A percentile compares a stretch with the other conserved stretches of the same genome.
phyloP scores from a whole-genome alignment of 768 basidiomycete genomes.

The Udeniomyces megalosporus region DNA sequence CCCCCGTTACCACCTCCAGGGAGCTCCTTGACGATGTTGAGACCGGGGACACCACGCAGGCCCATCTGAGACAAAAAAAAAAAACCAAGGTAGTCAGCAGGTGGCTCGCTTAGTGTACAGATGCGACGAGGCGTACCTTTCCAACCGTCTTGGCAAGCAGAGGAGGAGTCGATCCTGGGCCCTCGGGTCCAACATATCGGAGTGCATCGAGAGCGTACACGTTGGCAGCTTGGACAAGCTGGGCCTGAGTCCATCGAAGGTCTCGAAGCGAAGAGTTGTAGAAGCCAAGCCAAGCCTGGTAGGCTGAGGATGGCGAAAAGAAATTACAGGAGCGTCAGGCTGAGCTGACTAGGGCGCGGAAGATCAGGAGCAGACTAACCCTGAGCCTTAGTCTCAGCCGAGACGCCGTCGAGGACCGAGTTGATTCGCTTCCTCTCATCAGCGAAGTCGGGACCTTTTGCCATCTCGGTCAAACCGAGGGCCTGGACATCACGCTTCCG shows the following conservation, averaged over 20 bases:
- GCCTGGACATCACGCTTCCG: constrained; percentile 30
- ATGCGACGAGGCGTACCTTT: constrained; percentile 35
- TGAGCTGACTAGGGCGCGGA: too few species aligned
- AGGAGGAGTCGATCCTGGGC: constrained; percentile 26
- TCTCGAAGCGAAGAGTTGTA: constrained; percentile 35
- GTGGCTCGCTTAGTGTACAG: not conserved
- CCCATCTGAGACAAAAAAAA: not conserved
- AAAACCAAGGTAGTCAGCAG: not conserved
- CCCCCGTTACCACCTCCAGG: not conserved
- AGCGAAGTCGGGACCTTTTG: constrained; percentile 14
- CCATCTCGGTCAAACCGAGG: constrained; percentile 31
- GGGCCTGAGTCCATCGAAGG: constrained; percentile 32
- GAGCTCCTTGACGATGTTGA: not conserved
- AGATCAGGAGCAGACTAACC: too few species aligned
- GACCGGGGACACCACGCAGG: not conserved
- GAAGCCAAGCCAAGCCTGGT: constrained; percentile 41
- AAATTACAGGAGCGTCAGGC: not conserved
- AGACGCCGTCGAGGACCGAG: constrained; percentile 28
- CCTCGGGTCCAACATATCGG: constrained; percentile 25
- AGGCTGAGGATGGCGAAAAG: constrained; percentile 26
- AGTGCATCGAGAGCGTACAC: constrained; percentile 22
- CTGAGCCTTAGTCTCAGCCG: constrained; percentile 34
- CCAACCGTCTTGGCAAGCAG: constrained; percentile 36
- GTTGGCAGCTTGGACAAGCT: constrained; percentile 35
- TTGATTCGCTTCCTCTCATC: constrained; percentile 18